Percentiles rank a stretch among this genome's conserved stretches.
Evolutionary conservation across 73 alveolate species (phyloP).

Genomic region (Paraurostyla sp.): DNA sequence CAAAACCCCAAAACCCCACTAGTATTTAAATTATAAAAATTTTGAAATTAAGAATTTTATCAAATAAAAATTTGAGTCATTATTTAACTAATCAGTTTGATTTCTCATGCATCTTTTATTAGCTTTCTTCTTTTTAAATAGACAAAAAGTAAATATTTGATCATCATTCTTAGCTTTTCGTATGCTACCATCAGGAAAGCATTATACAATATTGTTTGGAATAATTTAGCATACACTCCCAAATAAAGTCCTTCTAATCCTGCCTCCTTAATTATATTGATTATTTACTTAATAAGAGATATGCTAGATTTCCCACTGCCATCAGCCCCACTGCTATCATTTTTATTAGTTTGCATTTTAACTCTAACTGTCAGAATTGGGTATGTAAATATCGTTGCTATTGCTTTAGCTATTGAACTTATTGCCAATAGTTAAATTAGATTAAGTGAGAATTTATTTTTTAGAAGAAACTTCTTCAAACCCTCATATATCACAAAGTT

Average conservation of each 20-base stretch:
- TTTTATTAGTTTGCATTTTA: constrained; percentile 37
- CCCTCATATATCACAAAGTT: constrained; percentile 71
- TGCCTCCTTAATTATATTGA: background rate
- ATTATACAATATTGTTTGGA: constrained; percentile 53
- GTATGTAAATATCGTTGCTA: constrained; percentile 63
- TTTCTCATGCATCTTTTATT: background rate
- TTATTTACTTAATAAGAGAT: background rate
- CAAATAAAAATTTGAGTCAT: too few relatives aligned
- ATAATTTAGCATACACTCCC: constrained; percentile 56
- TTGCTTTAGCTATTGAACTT: constrained; percentile 53
- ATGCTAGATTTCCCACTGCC: background rate
- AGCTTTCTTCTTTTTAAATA: constrained; percentile 41
- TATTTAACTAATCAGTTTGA: too few relatives aligned
- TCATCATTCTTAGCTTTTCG: constrained; percentile 12
- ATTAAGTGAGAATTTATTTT: background rate
- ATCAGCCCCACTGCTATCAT: too few relatives aligned
- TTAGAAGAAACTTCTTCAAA: background rate
- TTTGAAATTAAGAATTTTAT: too few relatives aligned
- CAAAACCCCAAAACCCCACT: too few relatives aligned
- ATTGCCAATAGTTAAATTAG: background rate
- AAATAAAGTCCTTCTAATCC: constrained; percentile 40
- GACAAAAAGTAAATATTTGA: constrained; percentile 8
- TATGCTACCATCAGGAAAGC: constrained; percentile 48
- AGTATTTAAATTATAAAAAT: too few relatives aligned
- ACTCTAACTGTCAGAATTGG: constrained; percentile 69